These are phyloP conservation scores for Talaromyces amestolkiae DNA, from an alignment of 2,329 filamentous ascomycete species.

Conservation along the genomic window DNA sequence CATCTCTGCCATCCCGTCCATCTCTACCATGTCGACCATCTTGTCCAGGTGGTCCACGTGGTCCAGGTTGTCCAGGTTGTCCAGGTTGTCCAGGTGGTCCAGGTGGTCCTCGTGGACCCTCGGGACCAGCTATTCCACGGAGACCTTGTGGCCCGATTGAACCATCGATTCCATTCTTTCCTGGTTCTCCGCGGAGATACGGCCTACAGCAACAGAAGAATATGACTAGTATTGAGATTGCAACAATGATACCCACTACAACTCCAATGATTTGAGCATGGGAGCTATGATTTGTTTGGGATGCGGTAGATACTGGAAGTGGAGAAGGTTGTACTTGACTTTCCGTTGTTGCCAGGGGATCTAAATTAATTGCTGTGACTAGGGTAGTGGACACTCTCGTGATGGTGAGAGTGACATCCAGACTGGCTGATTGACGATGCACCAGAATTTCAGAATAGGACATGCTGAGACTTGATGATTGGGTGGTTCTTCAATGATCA, in stretches of 20 bases:
- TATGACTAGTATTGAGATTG: not conserved
- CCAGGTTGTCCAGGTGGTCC: not conserved
- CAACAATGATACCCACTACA: slow-evolving; percentile 6
- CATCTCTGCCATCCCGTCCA: not conserved
- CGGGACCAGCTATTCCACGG: not conserved
- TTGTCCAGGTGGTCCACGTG: not conserved
- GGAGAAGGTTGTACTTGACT: slow-evolving; percentile 6
- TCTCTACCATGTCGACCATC: not conserved
- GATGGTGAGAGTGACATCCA: slow-evolving; percentile 2
- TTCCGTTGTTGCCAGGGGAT: not conserved
- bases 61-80: too few species aligned
- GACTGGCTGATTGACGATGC: not conserved
- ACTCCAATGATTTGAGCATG: slow-evolving; percentile 1
- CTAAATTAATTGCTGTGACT: not conserved
- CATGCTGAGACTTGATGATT: not conserved
- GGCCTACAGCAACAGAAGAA: slow-evolving; percentile 4
- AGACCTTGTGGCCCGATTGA: not conserved
- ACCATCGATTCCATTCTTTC: not conserved
- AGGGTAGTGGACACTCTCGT: slow-evolving; percentile 12
- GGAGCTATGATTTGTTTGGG: not conserved
- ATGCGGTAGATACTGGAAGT: not conserved
- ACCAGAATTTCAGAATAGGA: not conserved
- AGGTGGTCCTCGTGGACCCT: not conserved
- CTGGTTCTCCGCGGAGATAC: not conserved
- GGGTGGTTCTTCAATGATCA: too few species aligned